Evolutionary conservation across 345 rosid genomes (phyloP).

Genomic region (Eucalyptus paniculata): DNA sequence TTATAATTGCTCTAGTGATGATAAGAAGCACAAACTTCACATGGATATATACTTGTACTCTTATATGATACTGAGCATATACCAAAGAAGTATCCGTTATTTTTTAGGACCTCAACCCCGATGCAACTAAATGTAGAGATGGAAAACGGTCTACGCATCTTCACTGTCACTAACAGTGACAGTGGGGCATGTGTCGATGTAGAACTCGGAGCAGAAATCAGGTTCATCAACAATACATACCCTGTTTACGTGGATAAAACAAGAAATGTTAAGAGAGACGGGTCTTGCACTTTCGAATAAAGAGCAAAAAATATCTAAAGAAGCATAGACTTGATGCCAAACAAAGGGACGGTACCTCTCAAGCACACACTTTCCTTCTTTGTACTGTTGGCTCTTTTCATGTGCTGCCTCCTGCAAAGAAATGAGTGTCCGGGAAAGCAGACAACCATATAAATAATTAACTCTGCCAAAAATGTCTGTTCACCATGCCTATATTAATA

Average conservation of each 20-base stretch:
- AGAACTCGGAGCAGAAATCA: slow-evolving; percentile 51
- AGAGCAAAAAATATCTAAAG: not conserved
- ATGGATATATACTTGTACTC: not conserved
- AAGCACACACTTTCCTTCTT: slow-evolving; percentile 73
- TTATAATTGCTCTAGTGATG: not conserved
- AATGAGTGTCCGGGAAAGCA: not conserved
- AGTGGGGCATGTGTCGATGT: slow-evolving; percentile 36
- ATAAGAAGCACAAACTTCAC: not conserved
- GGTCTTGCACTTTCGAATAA: not conserved
- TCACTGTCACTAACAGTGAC: slow-evolving; percentile 44
- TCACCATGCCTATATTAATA: not conserved
- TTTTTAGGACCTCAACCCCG: not conserved
- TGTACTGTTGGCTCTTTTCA: slow-evolving; percentile 64
- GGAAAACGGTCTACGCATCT: slow-evolving; percentile 14
- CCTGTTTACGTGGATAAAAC: slow-evolving; percentile 10
- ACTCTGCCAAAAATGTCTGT: not conserved
- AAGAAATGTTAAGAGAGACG: not conserved
- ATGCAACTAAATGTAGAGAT: not conserved
- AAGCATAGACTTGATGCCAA: not conserved
- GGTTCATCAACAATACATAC: slow-evolving; percentile 71
- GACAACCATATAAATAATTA: not conserved
- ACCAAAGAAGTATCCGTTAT: not conserved
- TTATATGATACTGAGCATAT: not conserved
- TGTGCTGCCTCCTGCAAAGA: slow-evolving; percentile 54
- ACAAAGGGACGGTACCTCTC: slow-evolving; percentile 45